Percentiles rank a stretch among this genome's conserved stretches.
These are phyloP conservation scores for Neonectria neomacrospora DNA, from an alignment of 2,329 filamentous ascomycete genomes.

Conservation along the genomic window DNA sequence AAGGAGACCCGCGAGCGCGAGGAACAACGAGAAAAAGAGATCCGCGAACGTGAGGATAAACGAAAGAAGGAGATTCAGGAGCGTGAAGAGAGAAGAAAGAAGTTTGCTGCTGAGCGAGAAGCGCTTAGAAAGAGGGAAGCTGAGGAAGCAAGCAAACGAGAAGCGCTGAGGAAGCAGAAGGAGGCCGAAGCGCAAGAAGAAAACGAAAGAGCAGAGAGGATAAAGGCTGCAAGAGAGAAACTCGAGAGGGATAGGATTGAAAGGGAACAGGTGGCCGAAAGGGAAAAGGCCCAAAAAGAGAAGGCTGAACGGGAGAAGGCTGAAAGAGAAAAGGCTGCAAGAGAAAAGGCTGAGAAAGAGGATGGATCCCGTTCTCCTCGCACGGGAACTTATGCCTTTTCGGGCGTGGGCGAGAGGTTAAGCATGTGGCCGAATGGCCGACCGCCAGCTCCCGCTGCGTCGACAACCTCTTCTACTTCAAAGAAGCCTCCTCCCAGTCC, in stretches of 20 bases:
- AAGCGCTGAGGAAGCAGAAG: slow-evolving; percentile 52
- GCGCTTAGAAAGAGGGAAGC: slow-evolving; percentile 40
- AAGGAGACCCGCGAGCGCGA: slow-evolving; percentile 43
- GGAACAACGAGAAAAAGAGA: slow-evolving; percentile 58
- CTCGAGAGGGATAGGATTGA: slow-evolving; percentile 40
- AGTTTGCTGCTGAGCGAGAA: slow-evolving; percentile 36
- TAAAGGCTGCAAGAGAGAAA: slow-evolving; percentile 53
- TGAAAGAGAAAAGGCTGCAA: slow-evolving; percentile 44
- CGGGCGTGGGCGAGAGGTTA: slow-evolving; percentile 73
- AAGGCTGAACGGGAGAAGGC: slow-evolving; percentile 51
- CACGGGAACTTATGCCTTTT: slow-evolving; percentile 69
- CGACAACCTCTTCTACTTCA: slow-evolving; percentile 39
- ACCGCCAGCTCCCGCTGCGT: slow-evolving; percentile 52
- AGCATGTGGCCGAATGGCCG: slow-evolving; percentile 76
- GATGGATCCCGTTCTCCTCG: slow-evolving; percentile 50
- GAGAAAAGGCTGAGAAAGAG: slow-evolving; percentile 45
- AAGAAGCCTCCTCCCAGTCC: slow-evolving; percentile 39
- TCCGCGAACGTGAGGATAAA: slow-evolving; percentile 34
- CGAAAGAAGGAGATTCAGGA: slow-evolving; percentile 54
- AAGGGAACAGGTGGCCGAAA: slow-evolving; percentile 31
- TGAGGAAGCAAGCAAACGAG: slow-evolving; percentile 36
- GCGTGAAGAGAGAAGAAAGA: slow-evolving; percentile 50
- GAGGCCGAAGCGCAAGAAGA: slow-evolving; percentile 51
- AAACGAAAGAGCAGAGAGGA: slow-evolving; percentile 49
- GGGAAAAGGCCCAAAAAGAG: slow-evolving; percentile 49